A percentile compares a stretch with the other conserved stretches of the same genome.
Conservation (phyloP, 139 green algal species). For the Tetraselmis chui region DNA sequence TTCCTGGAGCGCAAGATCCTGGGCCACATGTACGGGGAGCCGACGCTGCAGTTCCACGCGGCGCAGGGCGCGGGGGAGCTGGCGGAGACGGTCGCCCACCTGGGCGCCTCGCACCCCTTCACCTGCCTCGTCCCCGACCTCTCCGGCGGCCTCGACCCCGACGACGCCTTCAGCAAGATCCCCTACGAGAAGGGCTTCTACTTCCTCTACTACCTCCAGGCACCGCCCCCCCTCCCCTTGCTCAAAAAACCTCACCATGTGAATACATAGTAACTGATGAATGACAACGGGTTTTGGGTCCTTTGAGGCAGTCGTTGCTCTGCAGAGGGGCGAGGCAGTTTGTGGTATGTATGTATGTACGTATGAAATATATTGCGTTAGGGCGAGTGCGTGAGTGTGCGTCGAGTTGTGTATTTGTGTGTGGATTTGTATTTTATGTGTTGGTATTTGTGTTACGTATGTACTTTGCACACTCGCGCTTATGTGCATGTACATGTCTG, state of each 20-base stretch:
- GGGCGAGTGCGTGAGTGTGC: neutral
- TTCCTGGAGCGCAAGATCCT: constrained; percentile 83
- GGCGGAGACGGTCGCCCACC: constrained; percentile 30
- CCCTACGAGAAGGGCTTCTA: constrained; percentile 84
- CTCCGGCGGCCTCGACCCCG: constrained; percentile 66
- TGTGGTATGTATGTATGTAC: neutral
- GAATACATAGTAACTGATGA: neutral
- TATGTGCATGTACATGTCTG: too few species aligned
- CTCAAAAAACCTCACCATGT: constrained; percentile 12
- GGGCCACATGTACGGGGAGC: constrained; percentile 54
- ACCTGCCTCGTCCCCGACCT: constrained; percentile 52
- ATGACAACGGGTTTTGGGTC: constrained; percentile 17
- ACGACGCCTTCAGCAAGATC: constrained; percentile 75
- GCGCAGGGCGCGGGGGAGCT: constrained; percentile 30
- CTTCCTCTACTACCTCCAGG: constrained; percentile 79
- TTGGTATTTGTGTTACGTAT: too few species aligned
- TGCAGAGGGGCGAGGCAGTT: constrained; percentile 23
- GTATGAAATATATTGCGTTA: neutral
- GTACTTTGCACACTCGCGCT: too few species aligned
- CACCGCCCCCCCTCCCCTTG: too few species aligned
- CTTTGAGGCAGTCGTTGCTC: too few species aligned
- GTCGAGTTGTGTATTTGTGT: too few species aligned
- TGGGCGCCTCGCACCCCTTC: constrained; percentile 44
- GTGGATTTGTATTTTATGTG: too few species aligned
- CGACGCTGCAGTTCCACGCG: constrained; percentile 39